Evolutionary conservation across 2,329 filamentous ascomycete species (phyloP).

Genomic region (Ceratocystiopsis minuta): DNA sequence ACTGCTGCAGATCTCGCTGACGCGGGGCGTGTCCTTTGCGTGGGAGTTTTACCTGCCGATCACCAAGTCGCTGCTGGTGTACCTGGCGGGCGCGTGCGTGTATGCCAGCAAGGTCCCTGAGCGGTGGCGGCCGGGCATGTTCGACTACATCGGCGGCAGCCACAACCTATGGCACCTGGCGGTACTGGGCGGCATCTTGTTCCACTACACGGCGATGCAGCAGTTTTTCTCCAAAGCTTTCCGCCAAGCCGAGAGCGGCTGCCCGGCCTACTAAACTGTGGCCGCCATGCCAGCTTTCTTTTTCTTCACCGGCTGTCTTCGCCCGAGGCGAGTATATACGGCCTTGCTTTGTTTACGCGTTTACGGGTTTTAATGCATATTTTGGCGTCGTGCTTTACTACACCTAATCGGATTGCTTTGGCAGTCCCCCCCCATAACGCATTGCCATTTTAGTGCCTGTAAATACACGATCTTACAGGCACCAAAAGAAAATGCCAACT

Average conservation of each 20-base stretch:
- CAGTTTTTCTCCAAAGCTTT: constrained; percentile 75
- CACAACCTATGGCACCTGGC: constrained; percentile 97
- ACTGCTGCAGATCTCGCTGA: constrained; percentile 63
- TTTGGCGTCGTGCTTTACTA: no score
- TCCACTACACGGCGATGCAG: constrained; percentile 93
- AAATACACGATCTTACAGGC: no score
- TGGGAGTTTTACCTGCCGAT: constrained; percentile 78
- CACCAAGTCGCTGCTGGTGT: constrained; percentile 69
- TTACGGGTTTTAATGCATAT: no score
- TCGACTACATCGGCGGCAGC: constrained; percentile 87
- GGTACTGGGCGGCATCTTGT: constrained; percentile 87
- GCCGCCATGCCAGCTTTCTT: background rate
- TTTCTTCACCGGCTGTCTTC: background rate
- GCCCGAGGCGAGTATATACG: background rate
- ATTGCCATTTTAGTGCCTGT: no score
- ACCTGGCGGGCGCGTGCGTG: constrained; percentile 65
- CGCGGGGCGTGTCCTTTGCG: constrained; percentile 65
- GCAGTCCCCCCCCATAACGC: no score
- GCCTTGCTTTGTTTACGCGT: no score
- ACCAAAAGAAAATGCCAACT: no score
- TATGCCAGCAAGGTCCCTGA: constrained; percentile 90
- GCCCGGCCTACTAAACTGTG: constrained; percentile 30
- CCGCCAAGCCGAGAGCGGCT: constrained; percentile 43
- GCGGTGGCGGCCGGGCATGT: constrained; percentile 78
- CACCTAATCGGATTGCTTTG: no score